Conservation (phyloP, 352 stramenopile species). For the Phytophthora sp. region DNA sequence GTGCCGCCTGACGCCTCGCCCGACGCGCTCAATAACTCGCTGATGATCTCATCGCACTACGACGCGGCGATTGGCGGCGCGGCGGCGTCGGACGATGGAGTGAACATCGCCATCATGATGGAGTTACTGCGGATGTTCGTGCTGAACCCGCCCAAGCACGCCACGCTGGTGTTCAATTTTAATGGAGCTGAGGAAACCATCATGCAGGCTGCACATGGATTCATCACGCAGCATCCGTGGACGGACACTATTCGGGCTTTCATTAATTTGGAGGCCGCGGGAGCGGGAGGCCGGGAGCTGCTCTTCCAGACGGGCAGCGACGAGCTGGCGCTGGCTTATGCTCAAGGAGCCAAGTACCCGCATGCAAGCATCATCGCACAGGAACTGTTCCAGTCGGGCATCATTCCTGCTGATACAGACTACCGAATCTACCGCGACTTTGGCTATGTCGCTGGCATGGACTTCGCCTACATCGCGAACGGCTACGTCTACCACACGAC, state of each 20-base stretch:
- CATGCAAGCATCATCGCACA: constrained; percentile 81
- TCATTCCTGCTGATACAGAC: constrained; percentile 77
- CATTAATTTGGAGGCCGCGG: constrained; percentile 80
- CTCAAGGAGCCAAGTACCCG: constrained; percentile 70
- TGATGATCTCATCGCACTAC: constrained; percentile 85
- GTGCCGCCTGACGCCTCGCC: constrained; percentile 27
- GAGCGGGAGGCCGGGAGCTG: constrained; percentile 71
- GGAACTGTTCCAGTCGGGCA: constrained; percentile 77
- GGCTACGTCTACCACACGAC: constrained; percentile 84
- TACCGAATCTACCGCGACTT: constrained; percentile 81
- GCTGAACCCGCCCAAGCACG: constrained; percentile 45
- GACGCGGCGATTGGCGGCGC: constrained; percentile 75
- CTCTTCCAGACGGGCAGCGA: constrained; percentile 85
- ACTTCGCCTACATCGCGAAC: constrained; percentile 84
- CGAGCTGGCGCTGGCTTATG: constrained; percentile 74
- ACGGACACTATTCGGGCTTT: constrained; percentile 72
- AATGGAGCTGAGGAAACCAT: constrained; percentile 85
- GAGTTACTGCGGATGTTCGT: constrained; percentile 62
- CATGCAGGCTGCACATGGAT: constrained; percentile 77
- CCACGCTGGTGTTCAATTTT: constrained; percentile 81
- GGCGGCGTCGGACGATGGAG: constrained; percentile 75
- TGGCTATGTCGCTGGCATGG: constrained; percentile 77
- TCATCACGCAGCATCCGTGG: constrained; percentile 85
- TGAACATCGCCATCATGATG: constrained; percentile 86
- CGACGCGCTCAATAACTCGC: constrained; percentile 49